Percentiles rank a stretch among this genome's conserved stretches.
These are phyloP conservation scores for Backusella liffmaniae DNA, from an alignment of 192 early-diverging fungal genomes.

Conservation along the genomic window DNA sequence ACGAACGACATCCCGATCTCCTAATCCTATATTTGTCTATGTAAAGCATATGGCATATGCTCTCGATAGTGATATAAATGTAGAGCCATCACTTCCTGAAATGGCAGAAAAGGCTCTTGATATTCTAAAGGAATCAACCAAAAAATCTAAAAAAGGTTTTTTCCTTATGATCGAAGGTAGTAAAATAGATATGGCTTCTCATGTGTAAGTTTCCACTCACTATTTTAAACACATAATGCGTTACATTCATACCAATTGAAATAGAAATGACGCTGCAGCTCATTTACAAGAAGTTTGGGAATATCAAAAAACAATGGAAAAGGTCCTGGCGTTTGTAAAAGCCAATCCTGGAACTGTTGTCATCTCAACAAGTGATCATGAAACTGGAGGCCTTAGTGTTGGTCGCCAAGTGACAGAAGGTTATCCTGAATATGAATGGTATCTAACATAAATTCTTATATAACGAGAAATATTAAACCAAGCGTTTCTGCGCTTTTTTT, in stretches of 20 bases:
- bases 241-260: neutral
- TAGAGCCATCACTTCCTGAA: conserved; percentile 77
- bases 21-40: neutral
- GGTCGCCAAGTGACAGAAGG: conserved; percentile 64
- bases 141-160: conserved; percentile 68
- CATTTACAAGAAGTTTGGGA: conserved; percentile 92
- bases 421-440: conserved; percentile 88
- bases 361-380: conserved; percentile 93
- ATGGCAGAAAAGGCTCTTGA: conserved; percentile 82
- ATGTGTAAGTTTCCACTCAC: conserved; percentile 45
- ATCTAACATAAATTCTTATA: neutral
- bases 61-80: conserved; percentile 70
- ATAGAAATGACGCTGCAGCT: conserved; percentile 86
- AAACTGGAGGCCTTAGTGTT: conserved; percentile 92
- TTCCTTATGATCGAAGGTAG: conserved; percentile 98
- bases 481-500: neutral
- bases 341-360: conserved; percentile 80
- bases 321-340: conserved; percentile 77
- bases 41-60: conserved; percentile 85
- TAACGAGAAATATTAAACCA: too few relatives aligned
- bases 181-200: conserved; percentile 95
- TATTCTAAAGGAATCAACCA: conserved; percentile 56
- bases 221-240: neutral
- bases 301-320: conserved; percentile 74
- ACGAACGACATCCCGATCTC: neutral